Evolutionary conservation across 2,329 filamentous ascomycete genomes (phyloP).

Genomic region (Fusarium nisikadoi): DNA sequence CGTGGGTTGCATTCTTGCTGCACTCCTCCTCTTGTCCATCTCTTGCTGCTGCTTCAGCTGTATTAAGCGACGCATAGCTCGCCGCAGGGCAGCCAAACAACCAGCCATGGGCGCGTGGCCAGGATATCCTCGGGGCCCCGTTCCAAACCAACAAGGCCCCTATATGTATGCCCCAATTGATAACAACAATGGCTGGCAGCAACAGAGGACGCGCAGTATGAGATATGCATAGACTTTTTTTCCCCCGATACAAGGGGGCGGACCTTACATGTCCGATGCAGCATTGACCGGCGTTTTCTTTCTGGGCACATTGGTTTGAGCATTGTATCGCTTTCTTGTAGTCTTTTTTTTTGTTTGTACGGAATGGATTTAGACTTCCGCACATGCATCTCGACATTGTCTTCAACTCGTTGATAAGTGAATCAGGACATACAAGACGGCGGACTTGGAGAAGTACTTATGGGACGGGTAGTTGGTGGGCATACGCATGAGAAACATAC

Average conservation of each 20-base stretch:
- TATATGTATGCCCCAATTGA: conserved; percentile 40
- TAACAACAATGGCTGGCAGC: conserved; percentile 29
- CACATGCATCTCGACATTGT: conserved; percentile 6
- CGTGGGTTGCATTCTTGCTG: conserved; percentile 76
- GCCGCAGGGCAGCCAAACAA: conserved; percentile 42
- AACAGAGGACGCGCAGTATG: conserved; percentile 41
- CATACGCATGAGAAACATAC: conserved; percentile 3
- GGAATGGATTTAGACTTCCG: background rate
- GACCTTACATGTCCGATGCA: conserved; percentile 4
- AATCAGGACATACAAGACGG: conserved; percentile 13
- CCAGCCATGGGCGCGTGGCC: conserved; percentile 44
- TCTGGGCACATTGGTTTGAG: conserved; percentile 10
- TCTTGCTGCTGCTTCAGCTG: conserved; percentile 71
- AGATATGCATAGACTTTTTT: conserved; percentile 45
- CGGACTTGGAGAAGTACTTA: background rate
- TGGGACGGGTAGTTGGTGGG: conserved; percentile 5
- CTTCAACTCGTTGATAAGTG: conserved; percentile 2
- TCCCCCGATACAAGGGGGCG: background rate
- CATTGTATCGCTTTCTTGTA: background rate
- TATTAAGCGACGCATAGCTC: conserved; percentile 43
- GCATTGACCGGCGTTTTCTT: conserved; percentile 41
- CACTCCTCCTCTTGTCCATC: conserved; percentile 75
- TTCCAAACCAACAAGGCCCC: conserved; percentile 31
- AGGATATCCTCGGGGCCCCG: conserved; percentile 22
- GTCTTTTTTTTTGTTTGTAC: background rate